These are phyloP conservation scores for Orobanche coerulescens DNA, from an alignment of 257 asterid species.

Conservation along the genomic window DNA sequence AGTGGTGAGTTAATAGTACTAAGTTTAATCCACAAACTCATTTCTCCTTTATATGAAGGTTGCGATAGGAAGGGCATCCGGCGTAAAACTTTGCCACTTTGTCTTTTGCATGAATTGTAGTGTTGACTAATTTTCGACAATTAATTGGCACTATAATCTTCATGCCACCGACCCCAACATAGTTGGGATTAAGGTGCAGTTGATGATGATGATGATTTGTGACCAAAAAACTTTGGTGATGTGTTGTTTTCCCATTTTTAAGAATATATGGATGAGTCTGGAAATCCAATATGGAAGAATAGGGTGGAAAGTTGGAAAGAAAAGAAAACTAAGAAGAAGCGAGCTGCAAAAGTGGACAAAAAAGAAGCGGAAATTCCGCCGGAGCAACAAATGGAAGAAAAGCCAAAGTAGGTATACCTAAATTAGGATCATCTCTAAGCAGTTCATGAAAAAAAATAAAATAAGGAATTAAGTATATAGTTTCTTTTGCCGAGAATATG, in stretches of 20 bases:
- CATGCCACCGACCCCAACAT: too few species aligned
- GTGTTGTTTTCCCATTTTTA: constrained; percentile 19
- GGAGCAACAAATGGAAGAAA: constrained; percentile 78
- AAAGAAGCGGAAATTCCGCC: constrained; percentile 51
- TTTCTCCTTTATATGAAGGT: too few species aligned
- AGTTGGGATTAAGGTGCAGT: not conserved
- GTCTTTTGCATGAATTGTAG: too few species aligned
- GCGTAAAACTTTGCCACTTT: too few species aligned
- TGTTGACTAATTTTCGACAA: too few species aligned
- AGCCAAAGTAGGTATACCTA: constrained; percentile 47
- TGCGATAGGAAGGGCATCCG: too few species aligned
- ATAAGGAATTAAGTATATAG: not conserved
- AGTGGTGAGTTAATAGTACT: constrained; percentile 56
- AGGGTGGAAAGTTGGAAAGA: constrained; percentile 98
- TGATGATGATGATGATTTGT: not conserved
- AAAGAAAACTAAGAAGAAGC: constrained; percentile 74
- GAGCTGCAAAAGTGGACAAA: constrained; percentile 33
- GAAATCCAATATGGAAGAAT: constrained; percentile 98
- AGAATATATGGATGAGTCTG: constrained; percentile 71
- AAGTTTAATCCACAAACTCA: not conserved
- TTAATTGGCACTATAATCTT: too few species aligned
- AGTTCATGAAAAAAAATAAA: not conserved
- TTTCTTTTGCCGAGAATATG: too few species aligned
- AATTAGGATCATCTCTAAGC: not conserved
- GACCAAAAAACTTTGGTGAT: constrained; percentile 3